phyloP scores from a whole-genome alignment of 108 stramenopile species.

The Cyclostephanos tholiformis region DNA sequence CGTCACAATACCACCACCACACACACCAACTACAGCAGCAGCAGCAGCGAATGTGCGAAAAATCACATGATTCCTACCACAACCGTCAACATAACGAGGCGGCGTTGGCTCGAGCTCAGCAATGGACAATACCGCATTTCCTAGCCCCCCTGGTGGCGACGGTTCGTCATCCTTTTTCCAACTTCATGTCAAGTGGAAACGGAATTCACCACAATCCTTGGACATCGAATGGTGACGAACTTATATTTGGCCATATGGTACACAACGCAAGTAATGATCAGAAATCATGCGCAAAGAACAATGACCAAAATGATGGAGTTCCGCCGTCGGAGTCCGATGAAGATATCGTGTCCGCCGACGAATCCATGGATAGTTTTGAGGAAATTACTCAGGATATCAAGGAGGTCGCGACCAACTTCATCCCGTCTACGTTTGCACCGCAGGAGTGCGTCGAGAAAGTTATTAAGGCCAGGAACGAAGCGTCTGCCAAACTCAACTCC shows the following conservation, averaged over 20 bases:
- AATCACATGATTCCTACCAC: background rate
- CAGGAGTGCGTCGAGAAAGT: conserved; percentile 27
- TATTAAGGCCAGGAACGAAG: conserved; percentile 24
- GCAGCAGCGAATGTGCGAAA: background rate
- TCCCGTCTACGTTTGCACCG: conserved; percentile 49
- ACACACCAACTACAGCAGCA: conserved; percentile 1
- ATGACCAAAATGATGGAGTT: background rate
- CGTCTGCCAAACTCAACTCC: background rate
- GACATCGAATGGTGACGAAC: conserved; percentile 1
- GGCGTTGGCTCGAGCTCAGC: background rate
- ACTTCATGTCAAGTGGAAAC: conserved; percentile 3
- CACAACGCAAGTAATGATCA: background rate
- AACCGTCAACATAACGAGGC: background rate
- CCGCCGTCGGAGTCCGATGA: conserved; percentile 7
- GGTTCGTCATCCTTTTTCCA: conserved; percentile 40
- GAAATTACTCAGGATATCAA: background rate
- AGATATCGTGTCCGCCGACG: conserved; percentile 6
- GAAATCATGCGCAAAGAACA: background rate
- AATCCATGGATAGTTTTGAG: background rate
- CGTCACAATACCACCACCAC: background rate
- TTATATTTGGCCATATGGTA: background rate
- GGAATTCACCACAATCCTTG: background rate
- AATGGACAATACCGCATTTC: conserved; percentile 39
- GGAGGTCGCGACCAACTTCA: conserved; percentile 3
- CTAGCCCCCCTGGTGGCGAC: conserved; percentile 36